Evolutionary conservation across 2,329 filamentous ascomycete genomes (phyloP).

Genomic region (Diaporthe nobilis): DNA sequence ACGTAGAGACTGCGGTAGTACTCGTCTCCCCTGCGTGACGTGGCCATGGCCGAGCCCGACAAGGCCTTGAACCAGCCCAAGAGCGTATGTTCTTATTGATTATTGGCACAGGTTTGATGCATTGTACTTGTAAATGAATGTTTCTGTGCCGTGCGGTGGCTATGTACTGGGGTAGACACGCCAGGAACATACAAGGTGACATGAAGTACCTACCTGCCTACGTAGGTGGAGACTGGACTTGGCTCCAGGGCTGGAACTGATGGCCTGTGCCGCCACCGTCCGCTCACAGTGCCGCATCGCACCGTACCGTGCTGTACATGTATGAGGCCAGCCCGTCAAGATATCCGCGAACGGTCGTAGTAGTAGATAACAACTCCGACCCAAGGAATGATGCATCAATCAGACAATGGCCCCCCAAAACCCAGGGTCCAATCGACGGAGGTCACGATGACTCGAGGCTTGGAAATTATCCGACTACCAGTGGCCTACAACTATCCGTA

Average conservation of each 20-base stretch:
- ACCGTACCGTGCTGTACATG: neutral
- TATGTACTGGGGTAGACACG: neutral
- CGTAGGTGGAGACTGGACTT: neutral
- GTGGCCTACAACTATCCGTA: neutral
- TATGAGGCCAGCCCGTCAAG: neutral
- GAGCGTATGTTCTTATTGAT: neutral
- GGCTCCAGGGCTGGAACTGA: neutral
- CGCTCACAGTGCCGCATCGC: too few species aligned
- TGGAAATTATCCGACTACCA: constrained; percentile 3
- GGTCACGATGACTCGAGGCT: neutral
- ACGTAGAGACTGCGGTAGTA: constrained; percentile 58
- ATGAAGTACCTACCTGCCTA: too few species aligned
- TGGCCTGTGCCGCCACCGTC: constrained; percentile 5
- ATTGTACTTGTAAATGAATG: neutral
- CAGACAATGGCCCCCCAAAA: neutral
- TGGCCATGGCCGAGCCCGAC: constrained; percentile 23
- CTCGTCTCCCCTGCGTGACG: constrained; percentile 42
- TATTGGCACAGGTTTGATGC: neutral
- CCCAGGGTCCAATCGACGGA: too few species aligned
- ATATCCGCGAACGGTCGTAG: neutral
- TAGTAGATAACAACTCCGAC: neutral
- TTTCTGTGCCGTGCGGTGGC: neutral
- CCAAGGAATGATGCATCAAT: neutral
- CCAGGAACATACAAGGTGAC: neutral
- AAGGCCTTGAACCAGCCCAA: neutral